Evolutionary conservation across 140 eudicot genomes (phyloP).

Genomic region (Flaveria floridana): DNA sequence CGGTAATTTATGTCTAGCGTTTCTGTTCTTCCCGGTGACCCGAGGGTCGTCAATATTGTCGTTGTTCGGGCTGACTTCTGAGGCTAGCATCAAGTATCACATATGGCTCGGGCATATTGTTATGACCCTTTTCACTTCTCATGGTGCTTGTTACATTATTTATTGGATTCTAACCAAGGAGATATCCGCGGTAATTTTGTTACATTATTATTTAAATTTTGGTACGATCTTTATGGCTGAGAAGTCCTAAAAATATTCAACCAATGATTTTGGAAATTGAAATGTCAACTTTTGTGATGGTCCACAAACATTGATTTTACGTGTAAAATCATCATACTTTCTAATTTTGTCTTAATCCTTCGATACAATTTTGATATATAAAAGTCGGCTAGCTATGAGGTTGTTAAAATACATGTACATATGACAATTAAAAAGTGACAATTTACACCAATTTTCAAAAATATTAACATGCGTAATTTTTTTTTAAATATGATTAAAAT

Average conservation of each 20-base stretch:
- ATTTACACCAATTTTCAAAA: no score
- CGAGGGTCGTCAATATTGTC: constrained; percentile 73
- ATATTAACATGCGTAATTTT: no score
- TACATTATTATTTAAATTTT: neutral
- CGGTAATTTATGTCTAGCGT: constrained; percentile 60
- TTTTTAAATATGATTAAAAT: no score
- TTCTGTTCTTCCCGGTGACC: constrained; percentile 78
- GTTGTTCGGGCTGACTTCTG: constrained; percentile 70
- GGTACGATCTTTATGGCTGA: neutral
- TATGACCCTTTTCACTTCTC: constrained; percentile 67
- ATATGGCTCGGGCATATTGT: constrained; percentile 81
- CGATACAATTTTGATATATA: neutral
- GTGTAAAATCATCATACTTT: no score
- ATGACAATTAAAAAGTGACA: no score
- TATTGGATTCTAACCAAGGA: constrained; percentile 59
- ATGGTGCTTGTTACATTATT: constrained; percentile 58
- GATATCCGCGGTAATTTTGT: constrained; percentile 48
- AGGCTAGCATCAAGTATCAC: constrained; percentile 77
- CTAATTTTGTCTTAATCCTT: no score
- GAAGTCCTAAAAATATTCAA: constrained; percentile 20
- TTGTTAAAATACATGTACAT: neutral
- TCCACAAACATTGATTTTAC: constrained; percentile 18
- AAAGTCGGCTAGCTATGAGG: neutral
- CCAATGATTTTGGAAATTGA: constrained; percentile 19
- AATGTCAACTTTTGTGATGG: constrained; percentile 24